Conservation (phyloP, 179 eudicot species). For the Beta corolliflora region DNA sequence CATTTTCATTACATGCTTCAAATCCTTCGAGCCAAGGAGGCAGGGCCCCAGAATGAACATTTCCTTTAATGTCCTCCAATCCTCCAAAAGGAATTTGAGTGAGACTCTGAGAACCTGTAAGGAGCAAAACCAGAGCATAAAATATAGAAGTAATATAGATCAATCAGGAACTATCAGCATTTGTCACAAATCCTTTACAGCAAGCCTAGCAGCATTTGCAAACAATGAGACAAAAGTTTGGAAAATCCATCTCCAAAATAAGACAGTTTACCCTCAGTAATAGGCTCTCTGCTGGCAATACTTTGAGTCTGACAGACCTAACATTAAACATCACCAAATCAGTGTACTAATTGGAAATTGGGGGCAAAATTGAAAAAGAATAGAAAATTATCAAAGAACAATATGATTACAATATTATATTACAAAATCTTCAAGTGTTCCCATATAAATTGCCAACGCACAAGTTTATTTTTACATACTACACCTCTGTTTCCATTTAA, state of each 20-base stretch:
- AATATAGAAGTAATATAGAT: not conserved
- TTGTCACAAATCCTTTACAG: not conserved
- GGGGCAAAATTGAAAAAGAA: too few species aligned
- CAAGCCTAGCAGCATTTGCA: not conserved
- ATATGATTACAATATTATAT: too few species aligned
- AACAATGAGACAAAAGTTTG: not conserved
- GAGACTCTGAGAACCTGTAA: slow-evolving; percentile 59
- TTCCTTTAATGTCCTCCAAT: slow-evolving; percentile 46
- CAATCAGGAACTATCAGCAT: not conserved
- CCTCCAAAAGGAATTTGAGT: slow-evolving; percentile 43
- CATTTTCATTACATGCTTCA: slow-evolving; percentile 31
- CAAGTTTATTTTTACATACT: too few species aligned
- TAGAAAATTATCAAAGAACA: not conserved
- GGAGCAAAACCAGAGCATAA: slow-evolving; percentile 14
- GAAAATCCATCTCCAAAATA: not conserved
- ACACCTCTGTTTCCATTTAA: too few species aligned
- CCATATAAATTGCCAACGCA: too few species aligned
- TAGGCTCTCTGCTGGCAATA: slow-evolving; percentile 34
- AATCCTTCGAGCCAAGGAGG: slow-evolving; percentile 86
- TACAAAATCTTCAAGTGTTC: too few species aligned
- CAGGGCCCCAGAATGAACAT: slow-evolving; percentile 86
- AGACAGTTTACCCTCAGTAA: slow-evolving; percentile 39
- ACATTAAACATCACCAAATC: slow-evolving; percentile 1
- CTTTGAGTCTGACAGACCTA: slow-evolving; percentile 46
- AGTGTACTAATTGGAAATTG: not conserved